Conservation (phyloP, 1,139 yeast species). For the Blastobotrys ciferrii region DNA sequence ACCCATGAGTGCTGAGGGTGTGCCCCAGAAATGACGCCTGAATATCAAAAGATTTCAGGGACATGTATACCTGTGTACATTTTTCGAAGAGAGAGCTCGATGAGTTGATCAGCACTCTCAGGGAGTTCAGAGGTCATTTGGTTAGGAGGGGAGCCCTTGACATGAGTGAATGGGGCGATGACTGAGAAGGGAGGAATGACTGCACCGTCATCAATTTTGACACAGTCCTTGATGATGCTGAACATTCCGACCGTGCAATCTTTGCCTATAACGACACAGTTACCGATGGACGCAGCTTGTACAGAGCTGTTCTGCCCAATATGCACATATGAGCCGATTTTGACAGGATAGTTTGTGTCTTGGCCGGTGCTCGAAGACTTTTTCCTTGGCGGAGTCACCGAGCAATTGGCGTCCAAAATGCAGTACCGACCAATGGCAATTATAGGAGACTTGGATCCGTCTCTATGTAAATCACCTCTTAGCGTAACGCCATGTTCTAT, state of each 20-base stretch:
- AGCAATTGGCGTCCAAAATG: constrained; percentile 29
- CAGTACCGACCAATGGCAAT: constrained; percentile 57
- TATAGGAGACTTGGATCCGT: constrained; percentile 37
- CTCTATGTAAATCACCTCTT: constrained; percentile 43
- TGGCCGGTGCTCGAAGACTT: constrained; percentile 17
- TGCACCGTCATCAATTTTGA: constrained; percentile 49
- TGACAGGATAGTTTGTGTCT: constrained; percentile 37
- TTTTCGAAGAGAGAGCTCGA: constrained; percentile 36
- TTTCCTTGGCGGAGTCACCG: constrained; percentile 27
- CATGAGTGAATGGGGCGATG: constrained; percentile 60
- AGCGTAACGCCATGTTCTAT: constrained; percentile 40
- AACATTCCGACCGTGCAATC: constrained; percentile 55
- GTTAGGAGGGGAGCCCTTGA: constrained; percentile 36
- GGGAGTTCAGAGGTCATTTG: constrained; percentile 33
- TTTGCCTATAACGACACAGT: constrained; percentile 54
- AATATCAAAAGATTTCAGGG: constrained; percentile 17
- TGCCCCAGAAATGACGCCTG: too few species aligned
- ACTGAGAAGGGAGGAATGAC: constrained; percentile 54
- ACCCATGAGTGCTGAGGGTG: too few species aligned
- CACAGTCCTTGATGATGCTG: constrained; percentile 62
- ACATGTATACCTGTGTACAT: constrained; percentile 32
- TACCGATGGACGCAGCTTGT: constrained; percentile 43
- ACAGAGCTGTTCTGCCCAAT: constrained; percentile 48
- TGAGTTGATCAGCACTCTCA: constrained; percentile 37
- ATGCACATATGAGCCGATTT: constrained; percentile 58